Base-by-base conservation (phyloP, 139 green algal genomes). In the Coccomyxa sp. region DNA sequence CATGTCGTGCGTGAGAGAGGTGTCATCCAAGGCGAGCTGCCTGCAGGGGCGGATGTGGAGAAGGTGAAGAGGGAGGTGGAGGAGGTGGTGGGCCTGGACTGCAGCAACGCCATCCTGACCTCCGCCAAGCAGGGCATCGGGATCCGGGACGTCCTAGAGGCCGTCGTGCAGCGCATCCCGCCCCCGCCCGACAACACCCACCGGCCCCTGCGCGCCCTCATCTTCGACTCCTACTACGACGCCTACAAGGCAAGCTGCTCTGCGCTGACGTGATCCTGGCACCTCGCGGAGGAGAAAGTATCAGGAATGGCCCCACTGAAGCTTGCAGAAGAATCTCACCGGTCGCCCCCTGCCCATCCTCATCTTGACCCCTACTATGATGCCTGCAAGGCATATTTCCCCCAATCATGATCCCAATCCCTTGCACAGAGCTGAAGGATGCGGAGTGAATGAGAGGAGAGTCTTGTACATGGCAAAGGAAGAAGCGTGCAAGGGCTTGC, bases 141-240 rank as follows among this genome's bases (percentile, higher is more conserved):
- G 39, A 97, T 98, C 73, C 89, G 94, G 7, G 95, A 97, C n/a
- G 93, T 95, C 27, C 85, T 99, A 68, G 94, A 97, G 81, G 87
- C 89, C 6, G 91, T 99, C 29, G 95, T 98, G 72, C 27, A 88
- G 39, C 82, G 88, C 7, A 85, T 99, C 8, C 96, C 96, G 10
- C 85, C 96, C 29, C 91, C 93, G 8, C 39, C 37, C 0, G 91
- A 96, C 82, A 95, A 81, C 18, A 55, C 39, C n/a, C 79, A 82
- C 55, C 55, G 95, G 68, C 89, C 83, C 8, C 82, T 97, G 73
- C 85, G 95, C 18, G 94, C 94, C 18, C 89, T 99, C 38, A 97
- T 99, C 77, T 99, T 98, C 78, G 96, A 99, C 89, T 92, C 79
- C n/a, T 98, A 98, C 84, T 99, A 99, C 68, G 96, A 99, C 83